phyloP scores from a whole-genome alignment of 805 yeast genomes.

The Spencermartinsiella europaea region DNA sequence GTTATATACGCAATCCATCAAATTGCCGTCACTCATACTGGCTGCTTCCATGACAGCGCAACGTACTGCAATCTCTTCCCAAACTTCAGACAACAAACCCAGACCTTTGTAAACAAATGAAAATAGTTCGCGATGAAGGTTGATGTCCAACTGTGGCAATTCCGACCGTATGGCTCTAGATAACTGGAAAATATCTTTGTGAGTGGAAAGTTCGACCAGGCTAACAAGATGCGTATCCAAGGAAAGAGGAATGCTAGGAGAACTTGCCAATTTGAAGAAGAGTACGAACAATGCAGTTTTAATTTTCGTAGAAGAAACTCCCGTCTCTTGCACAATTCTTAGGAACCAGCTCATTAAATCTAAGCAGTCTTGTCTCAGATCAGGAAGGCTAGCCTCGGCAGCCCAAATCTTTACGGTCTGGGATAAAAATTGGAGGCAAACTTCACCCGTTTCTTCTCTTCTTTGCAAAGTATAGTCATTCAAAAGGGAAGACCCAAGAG shows the following conservation, averaged over 20 bases:
- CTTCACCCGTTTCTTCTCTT: background rate
- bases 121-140: background rate
- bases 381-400: background rate
- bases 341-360: background rate
- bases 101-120: background rate
- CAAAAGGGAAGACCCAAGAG: background rate
- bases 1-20: background rate
- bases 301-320: background rate
- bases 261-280: background rate
- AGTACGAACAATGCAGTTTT: background rate
- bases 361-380: background rate
- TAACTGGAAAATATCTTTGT: background rate
- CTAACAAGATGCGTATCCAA: background rate
- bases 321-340: background rate
- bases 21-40: background rate
- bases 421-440: background rate
- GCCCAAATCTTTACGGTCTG: background rate
- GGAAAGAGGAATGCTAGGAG: background rate
- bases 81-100: background rate
- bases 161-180: background rate
- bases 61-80: background rate
- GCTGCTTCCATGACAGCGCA: background rate
- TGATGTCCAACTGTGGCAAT: background rate
- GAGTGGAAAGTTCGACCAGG: background rate
- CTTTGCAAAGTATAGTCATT: background rate